Conservation (phyloP, 192 early-diverging fungal species). For the Coemansia sp. region DNA sequence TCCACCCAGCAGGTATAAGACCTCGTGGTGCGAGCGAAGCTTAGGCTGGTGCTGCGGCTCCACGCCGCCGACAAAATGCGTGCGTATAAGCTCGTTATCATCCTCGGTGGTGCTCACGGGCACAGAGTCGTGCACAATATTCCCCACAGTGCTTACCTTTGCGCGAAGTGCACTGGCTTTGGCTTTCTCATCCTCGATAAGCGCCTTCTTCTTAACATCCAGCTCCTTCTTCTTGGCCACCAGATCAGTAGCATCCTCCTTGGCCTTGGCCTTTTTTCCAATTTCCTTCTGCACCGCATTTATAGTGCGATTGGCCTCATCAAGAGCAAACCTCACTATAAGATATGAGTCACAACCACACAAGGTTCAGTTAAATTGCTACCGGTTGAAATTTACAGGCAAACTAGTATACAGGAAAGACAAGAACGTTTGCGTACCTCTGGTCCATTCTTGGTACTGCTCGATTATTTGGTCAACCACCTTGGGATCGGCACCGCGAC, state of each 20-base stretch:
- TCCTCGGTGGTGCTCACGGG: conserved; percentile 84
- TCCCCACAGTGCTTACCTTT: conserved; percentile 93
- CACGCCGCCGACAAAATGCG: conserved; percentile 58
- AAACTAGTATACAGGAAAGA: neutral
- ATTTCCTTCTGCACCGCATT: conserved; percentile 94
- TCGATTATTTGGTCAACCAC: conserved; percentile 89
- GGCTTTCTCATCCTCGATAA: conserved; percentile 72
- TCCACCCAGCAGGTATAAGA: conserved; percentile 84
- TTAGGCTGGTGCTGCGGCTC: conserved; percentile 61
- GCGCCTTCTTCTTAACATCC: conserved; percentile 66
- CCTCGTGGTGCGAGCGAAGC: conserved; percentile 87
- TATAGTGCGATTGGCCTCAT: conserved; percentile 85
- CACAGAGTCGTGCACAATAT: conserved; percentile 92
- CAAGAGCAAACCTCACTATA: conserved; percentile 78
- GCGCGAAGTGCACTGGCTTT: conserved; percentile 65
- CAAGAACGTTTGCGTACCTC: conserved; percentile 55
- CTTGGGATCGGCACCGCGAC: conserved; percentile 79
- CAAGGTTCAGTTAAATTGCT: neutral
- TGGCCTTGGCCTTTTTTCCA: conserved; percentile 83
- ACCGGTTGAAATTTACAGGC: neutral
- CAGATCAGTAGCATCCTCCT: conserved; percentile 79
- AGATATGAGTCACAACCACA: conserved; percentile 6
- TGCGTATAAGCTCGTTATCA: conserved; percentile 69
- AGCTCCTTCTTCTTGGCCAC: conserved; percentile 72
- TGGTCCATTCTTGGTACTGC: conserved; percentile 86